Evolutionary conservation across 495 filamentous ascomycete species (phyloP).

Genomic region (Staphylotrichum tortipilum): DNA sequence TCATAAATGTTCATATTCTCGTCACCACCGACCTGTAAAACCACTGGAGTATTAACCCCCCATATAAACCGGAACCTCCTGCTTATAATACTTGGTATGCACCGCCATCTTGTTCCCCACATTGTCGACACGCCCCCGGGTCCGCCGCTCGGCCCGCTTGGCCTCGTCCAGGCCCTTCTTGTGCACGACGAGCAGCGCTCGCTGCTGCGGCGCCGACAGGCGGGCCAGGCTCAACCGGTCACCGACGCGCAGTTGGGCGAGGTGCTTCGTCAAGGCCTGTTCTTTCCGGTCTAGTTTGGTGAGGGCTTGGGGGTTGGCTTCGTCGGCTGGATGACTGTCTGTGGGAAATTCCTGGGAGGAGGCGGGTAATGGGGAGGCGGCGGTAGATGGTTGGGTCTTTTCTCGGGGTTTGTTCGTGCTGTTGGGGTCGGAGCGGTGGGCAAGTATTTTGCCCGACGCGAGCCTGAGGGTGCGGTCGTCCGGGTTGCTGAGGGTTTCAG

Average conservation of each 20-base stretch:
- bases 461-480: no score
- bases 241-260: conserved; percentile 18
- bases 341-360: no score
- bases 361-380: neutral
- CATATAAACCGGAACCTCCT: conserved; percentile 5
- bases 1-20: no score
- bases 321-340: neutral
- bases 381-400: neutral
- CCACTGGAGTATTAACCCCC: no score
- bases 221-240: conserved; percentile 25
- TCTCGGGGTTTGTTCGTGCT: neutral
- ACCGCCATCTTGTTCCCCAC: conserved; percentile 5
- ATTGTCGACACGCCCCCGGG: neutral
- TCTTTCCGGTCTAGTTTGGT: conserved; percentile 7
- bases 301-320: neutral
- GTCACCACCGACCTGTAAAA: no score
- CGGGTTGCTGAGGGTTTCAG: no score
- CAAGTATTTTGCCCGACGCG: conserved; percentile 3
- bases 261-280: conserved; percentile 15
- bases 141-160: conserved; percentile 14
- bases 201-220: conserved; percentile 20
- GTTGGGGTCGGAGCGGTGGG: neutral
- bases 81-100: conserved; percentile 6
- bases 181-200: conserved; percentile 23
- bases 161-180: conserved; percentile 21